Conservation (phyloP, 768 basidiomycete species). For the Pulveroboletus frians region DNA sequence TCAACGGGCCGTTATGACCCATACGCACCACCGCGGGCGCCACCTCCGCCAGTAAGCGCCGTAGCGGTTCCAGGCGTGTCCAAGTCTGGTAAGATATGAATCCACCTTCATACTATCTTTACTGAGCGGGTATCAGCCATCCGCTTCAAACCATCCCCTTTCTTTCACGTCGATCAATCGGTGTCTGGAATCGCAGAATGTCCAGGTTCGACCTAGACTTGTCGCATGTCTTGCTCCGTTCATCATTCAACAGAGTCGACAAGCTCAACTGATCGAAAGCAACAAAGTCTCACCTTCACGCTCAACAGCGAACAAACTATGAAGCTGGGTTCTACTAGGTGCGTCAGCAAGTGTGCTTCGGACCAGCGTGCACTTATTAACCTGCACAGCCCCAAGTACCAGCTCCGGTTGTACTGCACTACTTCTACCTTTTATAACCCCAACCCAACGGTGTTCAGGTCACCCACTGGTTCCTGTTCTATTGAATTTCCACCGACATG, state of each 20-base stretch:
- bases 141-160: constrained; percentile 77
- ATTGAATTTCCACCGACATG: constrained; percentile 90
- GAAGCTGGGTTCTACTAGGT: constrained; percentile 59
- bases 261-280: constrained; percentile 71
- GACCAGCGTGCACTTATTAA: constrained; percentile 7
- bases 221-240: neutral
- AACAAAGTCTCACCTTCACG: constrained; percentile 56
- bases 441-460: constrained; percentile 46
- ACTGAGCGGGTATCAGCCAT: constrained; percentile 43
- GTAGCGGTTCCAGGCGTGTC: constrained; percentile 26
- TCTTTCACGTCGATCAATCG: constrained; percentile 61
- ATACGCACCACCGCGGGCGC: constrained; percentile 54
- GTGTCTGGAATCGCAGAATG: constrained; percentile 69
- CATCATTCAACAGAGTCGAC: constrained; percentile 54
- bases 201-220: constrained; percentile 51
- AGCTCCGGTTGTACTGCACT: constrained; percentile 85
- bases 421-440: constrained; percentile 68
- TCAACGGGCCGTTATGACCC: constrained; percentile 55
- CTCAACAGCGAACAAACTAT: constrained; percentile 58
- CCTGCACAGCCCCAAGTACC: constrained; percentile 55
- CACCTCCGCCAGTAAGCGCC: constrained; percentile 35
- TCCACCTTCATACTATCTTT: constrained; percentile 3
- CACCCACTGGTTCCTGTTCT: constrained; percentile 52
- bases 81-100: constrained; percentile 26
- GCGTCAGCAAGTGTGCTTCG: constrained; percentile 18